A percentile compares a stretch with the other conserved stretches of the same genome.
Conservation (phyloP, 1,284 basidiomycete species). For the Volvariella volvacea region DNA sequence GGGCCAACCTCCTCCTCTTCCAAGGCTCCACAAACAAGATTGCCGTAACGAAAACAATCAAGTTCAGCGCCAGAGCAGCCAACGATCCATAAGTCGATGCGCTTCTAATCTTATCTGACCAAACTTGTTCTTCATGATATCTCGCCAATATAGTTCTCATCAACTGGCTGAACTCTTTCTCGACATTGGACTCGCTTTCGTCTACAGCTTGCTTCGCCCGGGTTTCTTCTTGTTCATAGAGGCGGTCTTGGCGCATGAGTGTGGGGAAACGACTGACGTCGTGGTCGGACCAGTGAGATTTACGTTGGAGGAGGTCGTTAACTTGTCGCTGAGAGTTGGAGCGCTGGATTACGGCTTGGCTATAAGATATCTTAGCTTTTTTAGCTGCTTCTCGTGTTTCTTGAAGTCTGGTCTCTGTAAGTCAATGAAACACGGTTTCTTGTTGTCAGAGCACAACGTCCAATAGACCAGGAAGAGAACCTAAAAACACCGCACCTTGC, state of each 20-base stretch:
- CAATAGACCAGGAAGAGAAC: too few species aligned
- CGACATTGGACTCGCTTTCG: conserved; percentile 70
- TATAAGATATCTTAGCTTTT: conserved; percentile 68
- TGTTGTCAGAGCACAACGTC: too few species aligned
- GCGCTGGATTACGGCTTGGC: conserved; percentile 66
- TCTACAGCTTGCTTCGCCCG: conserved; percentile 60
- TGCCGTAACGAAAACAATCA: conserved; percentile 83
- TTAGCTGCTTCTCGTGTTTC: conserved; percentile 52
- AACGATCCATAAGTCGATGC: conserved; percentile 87
- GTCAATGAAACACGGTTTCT: neutral
- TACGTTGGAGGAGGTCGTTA: conserved; percentile 87
- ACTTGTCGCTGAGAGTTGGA: conserved; percentile 83
- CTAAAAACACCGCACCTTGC: conserved; percentile 52
- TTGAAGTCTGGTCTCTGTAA: conserved; percentile 58
- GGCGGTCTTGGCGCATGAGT: conserved; percentile 83
- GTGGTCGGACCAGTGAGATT: conserved; percentile 77
- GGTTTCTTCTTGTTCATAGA: conserved; percentile 71
- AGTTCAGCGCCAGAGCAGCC: conserved; percentile 77
- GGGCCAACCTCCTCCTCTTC: conserved; percentile 79
- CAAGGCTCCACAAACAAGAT: conserved; percentile 90
- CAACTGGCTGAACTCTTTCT: conserved; percentile 78
- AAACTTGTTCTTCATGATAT: conserved; percentile 96
- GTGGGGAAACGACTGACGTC: conserved; percentile 82
- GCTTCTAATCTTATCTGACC: conserved; percentile 95
- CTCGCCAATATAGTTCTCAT: conserved; percentile 82